A percentile compares a stretch with the other conserved stretches of the same genome.
Evolutionary conservation across 2,329 filamentous ascomycete species (phyloP).

Genomic region (Cladosporium halotolerans): DNA sequence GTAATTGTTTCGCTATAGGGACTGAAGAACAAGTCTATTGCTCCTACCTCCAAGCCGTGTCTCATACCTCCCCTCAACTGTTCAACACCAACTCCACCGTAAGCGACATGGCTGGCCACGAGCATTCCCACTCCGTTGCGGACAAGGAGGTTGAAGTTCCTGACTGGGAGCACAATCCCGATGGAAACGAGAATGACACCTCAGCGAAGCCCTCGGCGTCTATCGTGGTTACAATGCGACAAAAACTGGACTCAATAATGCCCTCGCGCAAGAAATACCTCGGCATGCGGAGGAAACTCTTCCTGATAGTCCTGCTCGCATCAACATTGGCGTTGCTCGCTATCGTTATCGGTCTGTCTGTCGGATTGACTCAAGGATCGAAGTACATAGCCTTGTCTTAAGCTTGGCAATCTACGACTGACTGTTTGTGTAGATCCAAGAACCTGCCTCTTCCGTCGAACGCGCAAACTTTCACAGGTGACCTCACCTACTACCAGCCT

Average conservation of each 20-base stretch:
- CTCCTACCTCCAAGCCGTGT: too few species aligned
- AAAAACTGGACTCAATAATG: slow-evolving; percentile 30
- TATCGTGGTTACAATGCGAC: not conserved
- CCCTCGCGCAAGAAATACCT: slow-evolving; percentile 36
- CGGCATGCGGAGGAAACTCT: slow-evolving; percentile 33
- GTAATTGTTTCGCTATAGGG: too few species aligned
- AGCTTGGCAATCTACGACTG: not conserved
- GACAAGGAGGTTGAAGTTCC: slow-evolving; percentile 18
- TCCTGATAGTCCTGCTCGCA: slow-evolving; percentile 32
- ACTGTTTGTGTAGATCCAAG: slow-evolving; percentile 18
- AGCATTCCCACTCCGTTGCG: not conserved
- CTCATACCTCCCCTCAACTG: too few species aligned
- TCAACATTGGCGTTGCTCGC: slow-evolving; percentile 31
- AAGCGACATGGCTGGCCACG: not conserved
- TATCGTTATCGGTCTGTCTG: slow-evolving; percentile 38
- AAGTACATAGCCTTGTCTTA: slow-evolving; percentile 7
- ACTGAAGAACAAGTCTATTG: too few species aligned
- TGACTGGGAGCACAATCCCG: slow-evolving; percentile 22
- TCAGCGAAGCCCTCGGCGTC: not conserved
- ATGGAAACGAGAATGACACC: not conserved
- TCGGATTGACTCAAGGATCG: slow-evolving; percentile 27
- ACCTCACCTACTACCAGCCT: slow-evolving; percentile 64
- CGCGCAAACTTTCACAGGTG: slow-evolving; percentile 51
- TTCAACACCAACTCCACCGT: too few species aligned
- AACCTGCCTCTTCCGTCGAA: slow-evolving; percentile 49